Percentiles rank a stretch among this genome's conserved stretches.
These are phyloP conservation scores for Sclerotinia nivalis DNA, from an alignment of 2,329 filamentous ascomycete genomes.

Conservation along the genomic window DNA sequence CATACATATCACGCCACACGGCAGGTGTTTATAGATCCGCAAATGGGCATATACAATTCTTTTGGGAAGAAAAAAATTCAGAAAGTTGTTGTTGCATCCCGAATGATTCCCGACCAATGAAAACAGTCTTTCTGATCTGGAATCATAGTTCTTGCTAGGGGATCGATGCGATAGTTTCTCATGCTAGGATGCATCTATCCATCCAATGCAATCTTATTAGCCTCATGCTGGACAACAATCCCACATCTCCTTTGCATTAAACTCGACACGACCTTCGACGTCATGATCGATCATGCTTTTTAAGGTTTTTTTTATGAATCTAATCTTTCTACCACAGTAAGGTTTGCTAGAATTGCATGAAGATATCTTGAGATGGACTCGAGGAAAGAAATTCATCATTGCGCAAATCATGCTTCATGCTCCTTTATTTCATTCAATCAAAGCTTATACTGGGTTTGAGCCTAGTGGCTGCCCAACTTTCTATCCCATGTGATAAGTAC, in stretches of 20 bases:
- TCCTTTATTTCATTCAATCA: neutral
- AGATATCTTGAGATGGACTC: neutral
- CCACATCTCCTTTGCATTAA: slow-evolving; percentile 5
- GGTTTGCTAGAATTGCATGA: slow-evolving; percentile 8
- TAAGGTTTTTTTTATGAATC: neutral
- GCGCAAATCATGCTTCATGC: neutral
- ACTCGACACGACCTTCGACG: neutral
- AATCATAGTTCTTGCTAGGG: neutral
- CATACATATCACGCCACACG: slow-evolving; percentile 17
- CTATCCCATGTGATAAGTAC: neutral
- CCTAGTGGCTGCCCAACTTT: slow-evolving; percentile 1
- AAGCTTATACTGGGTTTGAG: neutral
- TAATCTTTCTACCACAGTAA: neutral
- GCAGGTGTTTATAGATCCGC: slow-evolving; percentile 15
- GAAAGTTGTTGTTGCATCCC: neutral
- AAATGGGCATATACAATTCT: slow-evolving; percentile 1
- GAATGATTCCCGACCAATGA: neutral
- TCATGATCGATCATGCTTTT: slow-evolving; percentile 4
- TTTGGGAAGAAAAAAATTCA: neutral
- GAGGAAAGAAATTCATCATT: neutral
- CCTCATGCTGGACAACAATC: neutral
- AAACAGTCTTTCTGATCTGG: neutral
- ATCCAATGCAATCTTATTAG: slow-evolving; percentile 6
- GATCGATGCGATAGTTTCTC: slow-evolving; percentile 4
- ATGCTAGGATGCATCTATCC: slow-evolving; percentile 11